A percentile compares a stretch with the other conserved stretches of the same genome.
phyloP scores from a whole-genome alignment of 1,139 yeast genomes.

The Protomyces pachydermus region DNA sequence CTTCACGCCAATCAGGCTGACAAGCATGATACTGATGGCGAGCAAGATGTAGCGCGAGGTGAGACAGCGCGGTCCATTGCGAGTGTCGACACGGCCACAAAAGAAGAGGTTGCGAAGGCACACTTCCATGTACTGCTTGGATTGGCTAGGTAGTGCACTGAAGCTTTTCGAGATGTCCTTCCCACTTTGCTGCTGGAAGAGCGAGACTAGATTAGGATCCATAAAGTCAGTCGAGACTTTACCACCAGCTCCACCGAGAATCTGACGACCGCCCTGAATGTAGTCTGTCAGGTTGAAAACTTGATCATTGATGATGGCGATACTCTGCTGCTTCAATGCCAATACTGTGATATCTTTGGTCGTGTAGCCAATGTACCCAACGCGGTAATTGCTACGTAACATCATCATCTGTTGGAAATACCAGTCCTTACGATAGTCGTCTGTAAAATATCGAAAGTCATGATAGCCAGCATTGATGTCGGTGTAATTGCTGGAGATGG shows the following conservation, averaged over 20 bases:
- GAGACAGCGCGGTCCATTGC: constrained; percentile 42
- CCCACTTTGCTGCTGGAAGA: constrained; percentile 40
- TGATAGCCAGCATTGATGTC: constrained; percentile 43
- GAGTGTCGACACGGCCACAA: constrained; percentile 41
- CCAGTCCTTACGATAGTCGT: constrained; percentile 46
- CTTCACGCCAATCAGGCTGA: constrained; percentile 42
- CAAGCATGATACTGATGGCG: constrained; percentile 41
- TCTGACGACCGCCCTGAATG: constrained; percentile 40
- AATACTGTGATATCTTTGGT: constrained; percentile 36
- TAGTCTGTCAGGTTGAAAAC: constrained; percentile 43
- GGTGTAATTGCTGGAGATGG: constrained; percentile 39
- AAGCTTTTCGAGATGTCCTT: constrained; percentile 39
- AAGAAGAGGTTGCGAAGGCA: constrained; percentile 42
- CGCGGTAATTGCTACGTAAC: constrained; percentile 39
- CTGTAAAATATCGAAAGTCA: constrained; percentile 41
- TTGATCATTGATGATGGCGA: constrained; percentile 41
- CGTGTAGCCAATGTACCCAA: constrained; percentile 43
- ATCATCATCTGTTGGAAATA: constrained; percentile 42
- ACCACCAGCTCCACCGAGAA: constrained; percentile 36
- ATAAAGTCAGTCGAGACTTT: constrained; percentile 39
- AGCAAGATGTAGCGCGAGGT: constrained; percentile 42
- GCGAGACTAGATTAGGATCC: constrained; percentile 36
- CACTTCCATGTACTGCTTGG: constrained; percentile 36
- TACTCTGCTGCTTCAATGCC: constrained; percentile 35
- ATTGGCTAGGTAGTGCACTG: constrained; percentile 33